Conservation (phyloP, 1,284 basidiomycete genomes). For the Ceratobasidium sp. region DNA sequence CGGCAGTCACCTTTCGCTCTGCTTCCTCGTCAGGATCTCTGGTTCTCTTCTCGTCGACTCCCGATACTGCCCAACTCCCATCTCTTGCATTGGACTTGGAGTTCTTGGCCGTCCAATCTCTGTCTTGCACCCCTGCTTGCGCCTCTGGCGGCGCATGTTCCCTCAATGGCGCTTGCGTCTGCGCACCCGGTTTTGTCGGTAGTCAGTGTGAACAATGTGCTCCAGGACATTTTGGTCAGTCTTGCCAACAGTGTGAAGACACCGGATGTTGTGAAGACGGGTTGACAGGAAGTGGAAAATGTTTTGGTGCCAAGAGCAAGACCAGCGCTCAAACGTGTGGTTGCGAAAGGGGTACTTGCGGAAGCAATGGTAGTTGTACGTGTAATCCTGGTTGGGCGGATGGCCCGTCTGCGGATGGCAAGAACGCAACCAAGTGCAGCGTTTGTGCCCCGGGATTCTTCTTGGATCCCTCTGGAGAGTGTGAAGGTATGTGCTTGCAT, state of each 20-base stretch:
- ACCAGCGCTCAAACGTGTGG: slow-evolving; percentile 71
- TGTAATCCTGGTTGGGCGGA: slow-evolving; percentile 80
- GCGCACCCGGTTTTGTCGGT: slow-evolving; percentile 75
- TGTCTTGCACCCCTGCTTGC: slow-evolving; percentile 69
- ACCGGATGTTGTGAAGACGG: slow-evolving; percentile 71
- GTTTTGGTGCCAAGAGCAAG: slow-evolving; percentile 59
- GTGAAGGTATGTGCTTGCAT: slow-evolving; percentile 61
- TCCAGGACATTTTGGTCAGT: slow-evolving; percentile 72
- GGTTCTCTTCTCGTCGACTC: slow-evolving; percentile 77
- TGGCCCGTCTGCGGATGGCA: slow-evolving; percentile 60
- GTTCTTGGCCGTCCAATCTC: slow-evolving; percentile 70
- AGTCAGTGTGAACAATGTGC: slow-evolving; percentile 77
- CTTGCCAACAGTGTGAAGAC: slow-evolving; percentile 59
- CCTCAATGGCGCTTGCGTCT: slow-evolving; percentile 66
- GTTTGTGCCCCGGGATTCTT: slow-evolving; percentile 78
- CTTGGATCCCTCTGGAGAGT: slow-evolving; percentile 70
- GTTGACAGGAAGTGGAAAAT: slow-evolving; percentile 73
- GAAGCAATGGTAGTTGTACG: slow-evolving; percentile 67
- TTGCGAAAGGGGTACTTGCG: slow-evolving; percentile 78
- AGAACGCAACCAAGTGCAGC: slow-evolving; percentile 65
- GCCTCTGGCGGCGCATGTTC: slow-evolving; percentile 73
- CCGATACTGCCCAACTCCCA: slow-evolving; percentile 74
- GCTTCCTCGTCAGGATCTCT: slow-evolving; percentile 46
- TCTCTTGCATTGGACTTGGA: slow-evolving; percentile 56
- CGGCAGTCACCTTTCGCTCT: slow-evolving; percentile 25